Percentiles rank a stretch among this genome's conserved stretches.
Conservation (phyloP, 2,329 filamentous ascomycete species). For the Amylocarpus encephaloides region DNA sequence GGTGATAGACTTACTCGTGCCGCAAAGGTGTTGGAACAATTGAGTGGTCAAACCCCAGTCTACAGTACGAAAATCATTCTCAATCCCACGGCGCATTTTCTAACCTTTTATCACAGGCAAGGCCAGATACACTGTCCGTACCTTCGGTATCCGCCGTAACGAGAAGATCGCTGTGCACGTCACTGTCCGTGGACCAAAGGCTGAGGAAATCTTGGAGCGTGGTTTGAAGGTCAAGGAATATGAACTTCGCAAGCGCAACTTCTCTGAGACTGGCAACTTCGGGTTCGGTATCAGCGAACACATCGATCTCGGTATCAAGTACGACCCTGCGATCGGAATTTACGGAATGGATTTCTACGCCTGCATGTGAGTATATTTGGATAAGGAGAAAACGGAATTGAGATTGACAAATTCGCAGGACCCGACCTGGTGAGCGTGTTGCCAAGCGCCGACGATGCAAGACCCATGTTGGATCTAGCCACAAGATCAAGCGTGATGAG, state of each 20-base stretch:
- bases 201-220: conserved; percentile 99
- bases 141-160: conserved; percentile 99
- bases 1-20: conserved; percentile 99
- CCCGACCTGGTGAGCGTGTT: conserved; percentile 96
- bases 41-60: conserved; percentile 98
- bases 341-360: conserved; percentile 99
- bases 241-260: conserved; percentile 98
- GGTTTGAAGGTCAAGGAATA: conserved; percentile 99
- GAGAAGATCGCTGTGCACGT: conserved; percentile 99
- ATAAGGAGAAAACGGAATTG: neutral
- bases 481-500: conserved; percentile 92
- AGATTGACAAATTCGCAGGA: conserved; percentile 43
- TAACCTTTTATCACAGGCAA: conserved; percentile 59
- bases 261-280: conserved; percentile 99
- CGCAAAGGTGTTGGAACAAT: conserved; percentile 99
- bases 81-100: conserved; percentile 14
- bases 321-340: conserved; percentile 96
- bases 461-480: conserved; percentile 75
- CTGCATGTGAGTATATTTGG: conserved; percentile 71
- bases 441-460: conserved; percentile 89
- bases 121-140: conserved; percentile 99
- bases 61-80: conserved; percentile 65
- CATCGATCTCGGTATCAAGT: conserved; percentile 99
- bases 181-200: conserved; percentile 97
- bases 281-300: conserved; percentile 99